A percentile compares a stretch with the other conserved stretches of the same genome.
Conservation (phyloP, 495 filamentous ascomycete species). For the Xylaria venustula region DNA sequence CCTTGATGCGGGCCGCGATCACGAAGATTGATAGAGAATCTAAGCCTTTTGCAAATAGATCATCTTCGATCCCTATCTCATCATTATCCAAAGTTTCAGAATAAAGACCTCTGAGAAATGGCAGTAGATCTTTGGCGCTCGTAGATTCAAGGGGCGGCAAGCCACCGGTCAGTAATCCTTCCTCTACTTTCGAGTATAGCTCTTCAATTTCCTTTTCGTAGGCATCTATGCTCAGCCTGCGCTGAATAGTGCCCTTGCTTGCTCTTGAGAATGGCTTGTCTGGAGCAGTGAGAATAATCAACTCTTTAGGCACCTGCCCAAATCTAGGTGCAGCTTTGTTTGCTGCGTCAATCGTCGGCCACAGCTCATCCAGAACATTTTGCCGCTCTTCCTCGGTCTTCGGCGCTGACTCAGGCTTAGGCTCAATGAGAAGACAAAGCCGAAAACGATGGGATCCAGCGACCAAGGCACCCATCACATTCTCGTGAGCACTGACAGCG, state of each 20-base stretch:
- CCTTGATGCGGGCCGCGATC: conserved; percentile 9
- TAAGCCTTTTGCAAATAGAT: conserved; percentile 7
- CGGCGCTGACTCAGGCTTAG: background rate
- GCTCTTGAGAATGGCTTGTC: conserved; percentile 10
- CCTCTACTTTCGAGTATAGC: conserved; percentile 4
- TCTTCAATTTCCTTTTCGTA: conserved; percentile 9
- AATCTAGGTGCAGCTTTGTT: conserved; percentile 16
- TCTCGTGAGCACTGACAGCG: conserved; percentile 32
- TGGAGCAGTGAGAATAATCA: conserved; percentile 3
- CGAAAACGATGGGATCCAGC: conserved; percentile 47
- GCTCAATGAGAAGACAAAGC: conserved; percentile 48
- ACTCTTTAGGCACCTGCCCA: conserved; percentile 3
- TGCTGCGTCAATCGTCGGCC: conserved; percentile 21
- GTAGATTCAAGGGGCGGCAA: conserved; percentile 5
- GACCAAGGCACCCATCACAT: conserved; percentile 41
- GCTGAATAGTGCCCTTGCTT: conserved; percentile 11
- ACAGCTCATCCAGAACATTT: conserved; percentile 11
- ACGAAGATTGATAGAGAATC: conserved; percentile 8
- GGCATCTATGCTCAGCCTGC: background rate
- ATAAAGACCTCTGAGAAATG: background rate
- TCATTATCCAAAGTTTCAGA: background rate
- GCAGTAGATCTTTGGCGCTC: background rate
- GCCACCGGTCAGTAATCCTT: conserved; percentile 1
- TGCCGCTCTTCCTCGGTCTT: background rate
- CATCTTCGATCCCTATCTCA: background rate